Conservation (phyloP, 306 rosid species). For the Fragaria ananassa region DNA sequence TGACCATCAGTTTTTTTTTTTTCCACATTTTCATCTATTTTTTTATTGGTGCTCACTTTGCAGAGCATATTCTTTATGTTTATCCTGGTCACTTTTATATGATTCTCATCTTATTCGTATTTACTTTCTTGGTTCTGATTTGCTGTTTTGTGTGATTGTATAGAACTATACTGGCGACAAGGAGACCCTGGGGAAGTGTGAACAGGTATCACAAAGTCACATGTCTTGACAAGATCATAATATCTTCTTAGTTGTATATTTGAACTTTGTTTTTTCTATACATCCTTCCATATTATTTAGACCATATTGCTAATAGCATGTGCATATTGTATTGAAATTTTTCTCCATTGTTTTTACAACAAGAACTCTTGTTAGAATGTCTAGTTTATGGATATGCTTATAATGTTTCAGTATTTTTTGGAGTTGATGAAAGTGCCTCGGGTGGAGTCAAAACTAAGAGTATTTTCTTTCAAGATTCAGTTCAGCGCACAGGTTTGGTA, state of each 20-base stretch:
- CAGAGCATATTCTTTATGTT: conserved; percentile 4
- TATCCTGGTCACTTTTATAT: conserved; percentile 21
- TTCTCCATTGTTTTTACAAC: neutral
- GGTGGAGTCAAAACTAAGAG: conserved; percentile 94
- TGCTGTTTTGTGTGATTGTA: conserved; percentile 28
- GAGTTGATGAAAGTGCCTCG: conserved; percentile 98
- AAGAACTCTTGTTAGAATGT: neutral
- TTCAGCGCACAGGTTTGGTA: conserved; percentile 84
- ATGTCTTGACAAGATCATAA: conserved; percentile 17
- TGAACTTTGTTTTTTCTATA: neutral
- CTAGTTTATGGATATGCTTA: conserved; percentile 22
- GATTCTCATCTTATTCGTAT: neutral
- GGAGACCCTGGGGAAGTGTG: conserved; percentile 86
- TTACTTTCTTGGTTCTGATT: conserved; percentile 29
- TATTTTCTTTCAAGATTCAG: conserved; percentile 93
- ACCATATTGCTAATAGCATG: neutral
- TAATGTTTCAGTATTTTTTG: conserved; percentile 69
- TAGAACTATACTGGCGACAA: conserved; percentile 85
- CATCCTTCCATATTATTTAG: neutral
- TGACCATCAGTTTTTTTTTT: conserved; percentile 14
- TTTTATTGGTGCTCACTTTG: conserved; percentile 14
- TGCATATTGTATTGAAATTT: conserved; percentile 2
- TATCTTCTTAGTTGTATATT: conserved; percentile 17
- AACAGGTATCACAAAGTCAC: conserved; percentile 68
- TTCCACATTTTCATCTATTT: conserved; percentile 19